Conservation (phyloP, 805 yeast genomes). For the Saturnispora sanitii region DNA sequence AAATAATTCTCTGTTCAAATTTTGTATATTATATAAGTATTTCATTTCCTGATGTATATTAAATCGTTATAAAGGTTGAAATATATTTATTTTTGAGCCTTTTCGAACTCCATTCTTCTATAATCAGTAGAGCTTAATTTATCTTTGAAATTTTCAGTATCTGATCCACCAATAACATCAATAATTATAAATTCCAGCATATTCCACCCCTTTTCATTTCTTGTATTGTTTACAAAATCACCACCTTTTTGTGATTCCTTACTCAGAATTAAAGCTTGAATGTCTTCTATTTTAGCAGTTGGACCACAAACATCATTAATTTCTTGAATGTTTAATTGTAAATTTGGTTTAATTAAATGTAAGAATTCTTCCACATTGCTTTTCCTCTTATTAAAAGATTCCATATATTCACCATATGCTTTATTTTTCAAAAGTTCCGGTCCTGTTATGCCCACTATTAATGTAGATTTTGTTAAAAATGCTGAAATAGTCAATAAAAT, state of each 20-base stretch:
- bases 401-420: conserved; percentile 55
- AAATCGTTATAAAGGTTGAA: too few relatives aligned
- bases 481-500: conserved; percentile 67
- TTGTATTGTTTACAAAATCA: conserved; percentile 51
- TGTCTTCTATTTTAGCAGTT: conserved; percentile 62
- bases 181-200: conserved; percentile 43
- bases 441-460: conserved; percentile 83
- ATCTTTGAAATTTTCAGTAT: conserved; percentile 39
- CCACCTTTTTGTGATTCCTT: conserved; percentile 76
- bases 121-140: conserved; percentile 82
- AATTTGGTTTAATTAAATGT: conserved; percentile 33
- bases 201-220: conserved; percentile 47
- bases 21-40: not conserved
- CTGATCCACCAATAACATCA: conserved; percentile 53
- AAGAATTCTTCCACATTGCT: conserved; percentile 41
- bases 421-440: conserved; percentile 63
- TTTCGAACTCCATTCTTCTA: conserved; percentile 34
- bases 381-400: conserved; percentile 46
- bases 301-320: conserved; percentile 91
- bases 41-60: not conserved
- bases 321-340: conserved; percentile 43
- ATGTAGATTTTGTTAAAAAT: conserved; percentile 40
- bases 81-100: too few relatives aligned
- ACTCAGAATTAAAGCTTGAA: conserved; percentile 75
- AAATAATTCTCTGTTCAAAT: too few relatives aligned